Percentiles rank a stretch among this genome's conserved stretches.
phyloP scores from a whole-genome alignment of 2,329 filamentous ascomycete species.

The Fusarium neocosmosporiellum region DNA sequence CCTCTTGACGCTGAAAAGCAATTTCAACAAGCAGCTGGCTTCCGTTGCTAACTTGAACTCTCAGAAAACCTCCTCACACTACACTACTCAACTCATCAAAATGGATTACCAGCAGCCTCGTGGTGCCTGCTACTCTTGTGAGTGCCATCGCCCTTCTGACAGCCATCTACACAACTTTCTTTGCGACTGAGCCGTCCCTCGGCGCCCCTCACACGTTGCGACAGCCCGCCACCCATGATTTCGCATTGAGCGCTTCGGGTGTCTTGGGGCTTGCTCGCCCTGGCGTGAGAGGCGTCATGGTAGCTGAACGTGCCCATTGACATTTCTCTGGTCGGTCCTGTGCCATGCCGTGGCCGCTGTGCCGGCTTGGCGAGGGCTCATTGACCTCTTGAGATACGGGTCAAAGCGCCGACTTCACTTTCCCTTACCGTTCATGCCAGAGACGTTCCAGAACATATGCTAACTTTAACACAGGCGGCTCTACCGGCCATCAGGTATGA shows the following conservation, averaged over 20 bases:
- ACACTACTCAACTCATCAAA: slow-evolving; percentile 34
- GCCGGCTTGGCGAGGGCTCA: slow-evolving; percentile 6
- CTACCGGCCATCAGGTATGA: slow-evolving; percentile 78
- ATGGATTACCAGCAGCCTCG: slow-evolving; percentile 57
- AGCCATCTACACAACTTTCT: not conserved
- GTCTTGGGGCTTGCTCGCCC: not conserved
- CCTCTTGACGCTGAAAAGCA: slow-evolving; percentile 12
- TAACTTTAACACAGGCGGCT: slow-evolving; percentile 68
- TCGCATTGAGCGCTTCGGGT: not conserved
- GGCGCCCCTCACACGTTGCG: not conserved
- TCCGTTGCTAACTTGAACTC: slow-evolving; percentile 21
- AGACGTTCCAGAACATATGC: slow-evolving; percentile 6
- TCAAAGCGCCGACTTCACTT: not conserved
- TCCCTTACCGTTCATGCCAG: not conserved
- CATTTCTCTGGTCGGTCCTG: slow-evolving; percentile 1
- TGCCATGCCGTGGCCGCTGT: slow-evolving; percentile 3
- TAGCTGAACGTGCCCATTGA: not conserved
- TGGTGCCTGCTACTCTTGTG: slow-evolving; percentile 65
- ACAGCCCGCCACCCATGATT: not conserved
- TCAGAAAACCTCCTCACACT: slow-evolving; percentile 24
- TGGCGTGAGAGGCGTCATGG: not conserved
- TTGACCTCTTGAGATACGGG: not conserved
- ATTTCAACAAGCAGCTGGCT: not conserved
- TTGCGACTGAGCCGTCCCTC: not conserved
- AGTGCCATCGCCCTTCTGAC: slow-evolving; percentile 43